These are phyloP conservation scores for Fistulifera pelliculosa DNA, from an alignment of 108 stramenopile genomes.

Conservation along the genomic window DNA sequence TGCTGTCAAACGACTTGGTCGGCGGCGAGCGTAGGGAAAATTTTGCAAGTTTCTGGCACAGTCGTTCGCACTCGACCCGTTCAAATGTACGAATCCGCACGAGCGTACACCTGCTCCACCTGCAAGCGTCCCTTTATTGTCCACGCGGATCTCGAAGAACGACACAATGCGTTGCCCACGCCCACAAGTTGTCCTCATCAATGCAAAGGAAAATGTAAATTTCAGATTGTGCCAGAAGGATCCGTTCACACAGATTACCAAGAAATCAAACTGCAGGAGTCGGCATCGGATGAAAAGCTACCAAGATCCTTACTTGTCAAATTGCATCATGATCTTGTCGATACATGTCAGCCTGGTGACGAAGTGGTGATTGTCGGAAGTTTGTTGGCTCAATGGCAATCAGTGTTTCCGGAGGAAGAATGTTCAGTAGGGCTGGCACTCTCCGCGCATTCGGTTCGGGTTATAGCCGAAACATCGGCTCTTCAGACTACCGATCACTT, in stretches of 20 bases:
- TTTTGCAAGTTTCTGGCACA: conserved; percentile 90
- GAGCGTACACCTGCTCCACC: conserved; percentile 72
- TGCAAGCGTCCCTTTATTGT: conserved; percentile 71
- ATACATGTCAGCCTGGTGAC: conserved; percentile 93
- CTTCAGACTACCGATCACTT: conserved; percentile 25
- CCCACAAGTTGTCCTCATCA: conserved; percentile 67
- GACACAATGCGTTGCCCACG: conserved; percentile 67
- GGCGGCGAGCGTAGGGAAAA: conserved; percentile 73
- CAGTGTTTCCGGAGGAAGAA: conserved; percentile 36
- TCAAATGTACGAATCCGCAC: conserved; percentile 86
- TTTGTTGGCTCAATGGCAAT: conserved; percentile 81
- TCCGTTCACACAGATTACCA: conserved; percentile 89
- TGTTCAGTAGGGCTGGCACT: conserved; percentile 86
- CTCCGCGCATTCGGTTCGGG: conserved; percentile 79
- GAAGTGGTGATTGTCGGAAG: conserved; percentile 92
- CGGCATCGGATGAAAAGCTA: conserved; percentile 74
- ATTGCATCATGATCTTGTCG: conserved; percentile 91
- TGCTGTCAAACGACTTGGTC: conserved; percentile 73
- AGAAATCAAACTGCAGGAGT: conserved; percentile 96
- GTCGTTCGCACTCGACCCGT: conserved; percentile 83
- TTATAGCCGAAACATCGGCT: conserved; percentile 38
- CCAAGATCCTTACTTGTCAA: conserved; percentile 88
- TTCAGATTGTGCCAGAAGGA: conserved; percentile 38
- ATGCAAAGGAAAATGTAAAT: conserved; percentile 49
- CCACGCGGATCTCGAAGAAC: conserved; percentile 77